phyloP scores from a whole-genome alignment of 2,329 filamentous ascomycete genomes.

The Curvularia eragrostidis region DNA sequence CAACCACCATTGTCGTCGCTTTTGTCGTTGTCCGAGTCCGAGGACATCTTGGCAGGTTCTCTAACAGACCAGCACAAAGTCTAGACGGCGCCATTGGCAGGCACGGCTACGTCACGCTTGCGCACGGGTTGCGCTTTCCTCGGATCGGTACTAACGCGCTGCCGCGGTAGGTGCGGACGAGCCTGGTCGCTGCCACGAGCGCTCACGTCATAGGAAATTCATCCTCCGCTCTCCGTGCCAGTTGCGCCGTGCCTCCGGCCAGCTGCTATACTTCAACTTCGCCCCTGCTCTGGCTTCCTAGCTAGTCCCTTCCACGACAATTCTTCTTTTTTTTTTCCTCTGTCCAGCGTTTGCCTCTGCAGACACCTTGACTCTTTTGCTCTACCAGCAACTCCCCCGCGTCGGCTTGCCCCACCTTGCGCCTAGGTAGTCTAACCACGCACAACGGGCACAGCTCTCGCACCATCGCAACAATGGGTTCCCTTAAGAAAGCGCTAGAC shows the following conservation, averaged over 20 bases:
- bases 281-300: neutral
- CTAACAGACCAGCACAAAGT: neutral
- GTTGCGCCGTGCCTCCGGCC: neutral
- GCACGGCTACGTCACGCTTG: conserved; percentile 13
- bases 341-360: neutral
- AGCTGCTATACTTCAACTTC: conserved; percentile 10
- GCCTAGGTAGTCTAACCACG: conserved; percentile 36
- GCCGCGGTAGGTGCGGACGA: conserved; percentile 10
- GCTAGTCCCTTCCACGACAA: neutral
- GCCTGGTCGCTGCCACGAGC: neutral
- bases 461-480: conserved; percentile 34
- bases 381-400: conserved; percentile 17
- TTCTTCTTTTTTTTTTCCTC: neutral
- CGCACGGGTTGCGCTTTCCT: conserved; percentile 9
- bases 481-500: conserved; percentile 56
- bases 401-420: conserved; percentile 38
- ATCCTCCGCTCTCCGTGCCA: conserved; percentile 3
- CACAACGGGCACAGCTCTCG: conserved; percentile 35
- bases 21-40: neutral
- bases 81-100: conserved; percentile 6
- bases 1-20: neutral
- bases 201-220: conserved; percentile 17
- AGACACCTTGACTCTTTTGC: neutral
- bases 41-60: neutral
- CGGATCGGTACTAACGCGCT: conserved; percentile 1